Evolutionary conservation across 345 rosid species (phyloP), one percentile per base, ranked within the genome.

Genomic region (Pelargonium nanum): DNA sequence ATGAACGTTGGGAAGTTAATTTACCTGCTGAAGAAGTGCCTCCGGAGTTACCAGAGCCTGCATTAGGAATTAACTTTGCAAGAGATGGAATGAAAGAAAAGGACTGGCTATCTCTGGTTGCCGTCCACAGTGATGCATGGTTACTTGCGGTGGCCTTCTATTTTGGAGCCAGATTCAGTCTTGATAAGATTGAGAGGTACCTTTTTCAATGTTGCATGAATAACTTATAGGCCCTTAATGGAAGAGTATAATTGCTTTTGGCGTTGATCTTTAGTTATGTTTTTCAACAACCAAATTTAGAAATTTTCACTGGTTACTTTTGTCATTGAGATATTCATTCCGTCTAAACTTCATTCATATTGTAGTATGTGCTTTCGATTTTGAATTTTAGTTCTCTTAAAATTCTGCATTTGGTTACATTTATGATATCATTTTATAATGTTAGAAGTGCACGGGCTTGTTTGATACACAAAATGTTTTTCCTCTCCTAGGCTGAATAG

Each of bases 11-110:
- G 96, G 89, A 89, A 77, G 95, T 89, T 28, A 81, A 73, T 74
- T 78, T 86, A 64, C 94, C 96, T 53, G 91, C 86, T 74, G 93
- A 86, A 70, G 94, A 89, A 74, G 91, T 89, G 48, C 96, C 94
- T 57, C 91, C 94, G 0, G 91, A 89, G 81, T 85, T 89, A 44
- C 96, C 95, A 1, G 96, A 89, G 71, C 96, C 96, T 65, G 87
- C 86, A 19, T 76, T 89, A 22, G 96, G 91, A 64, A 89, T 89
- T 65, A 89, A 89, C 78, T 84, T 89, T 66, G 87, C 95, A 5
- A 78, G 95, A 73, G 95, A 89, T 67, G 96, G 91, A 24, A 84
- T 86, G 89, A 79, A 67, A 68, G 86, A 77, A 70, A 86, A 81
- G 73, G 95, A 89, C 48, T 89, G 96, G 96, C 65, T 89, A 62